phyloP scores from a whole-genome alignment of 148 eudicot genomes.

The Gaultheria prostrata region DNA sequence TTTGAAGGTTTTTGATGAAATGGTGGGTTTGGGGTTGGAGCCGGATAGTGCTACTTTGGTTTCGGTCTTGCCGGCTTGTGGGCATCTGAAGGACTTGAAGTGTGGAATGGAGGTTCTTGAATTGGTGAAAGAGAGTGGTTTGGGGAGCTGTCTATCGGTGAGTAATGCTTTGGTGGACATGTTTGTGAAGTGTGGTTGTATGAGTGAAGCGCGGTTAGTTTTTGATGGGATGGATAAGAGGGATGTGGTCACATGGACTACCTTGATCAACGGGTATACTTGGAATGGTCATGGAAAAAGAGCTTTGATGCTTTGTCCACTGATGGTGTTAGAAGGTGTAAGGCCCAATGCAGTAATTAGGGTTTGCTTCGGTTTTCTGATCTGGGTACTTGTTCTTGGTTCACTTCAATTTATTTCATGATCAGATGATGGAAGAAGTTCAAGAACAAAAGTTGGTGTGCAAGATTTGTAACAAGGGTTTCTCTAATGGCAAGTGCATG shows the following conservation, averaged over 20 bases:
- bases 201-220: slow-evolving; percentile 41
- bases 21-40: slow-evolving; percentile 43
- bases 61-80: slow-evolving; percentile 66
- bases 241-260: slow-evolving; percentile 74
- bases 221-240: slow-evolving; percentile 45
- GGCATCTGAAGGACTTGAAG: slow-evolving; percentile 38
- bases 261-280: slow-evolving; percentile 56
- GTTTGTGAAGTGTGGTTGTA: slow-evolving; percentile 66
- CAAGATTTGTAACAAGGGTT: slow-evolving; percentile 38
- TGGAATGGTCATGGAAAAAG: slow-evolving; percentile 30
- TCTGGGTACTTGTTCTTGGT: slow-evolving; percentile 24
- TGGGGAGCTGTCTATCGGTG: slow-evolving; percentile 30
- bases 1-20: slow-evolving; percentile 32
- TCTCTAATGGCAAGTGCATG: slow-evolving; percentile 33
- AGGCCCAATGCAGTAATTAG: slow-evolving; percentile 50
- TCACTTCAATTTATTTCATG: slow-evolving; percentile 13
- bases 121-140: slow-evolving; percentile 43
- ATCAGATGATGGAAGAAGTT: slow-evolving; percentile 29
- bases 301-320: slow-evolving; percentile 37
- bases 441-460: slow-evolving; percentile 24
- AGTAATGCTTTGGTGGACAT: slow-evolving; percentile 69
- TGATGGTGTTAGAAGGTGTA: slow-evolving; percentile 52
- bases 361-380: slow-evolving; percentile 24
- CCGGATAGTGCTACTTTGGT: slow-evolving; percentile 39
- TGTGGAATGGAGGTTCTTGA: slow-evolving; percentile 43